Percentiles rank a stretch among this genome's conserved stretches.
These are phyloP conservation scores for Backusella sp. DNA, from an alignment of 192 early-diverging fungal species.

Conservation along the genomic window DNA sequence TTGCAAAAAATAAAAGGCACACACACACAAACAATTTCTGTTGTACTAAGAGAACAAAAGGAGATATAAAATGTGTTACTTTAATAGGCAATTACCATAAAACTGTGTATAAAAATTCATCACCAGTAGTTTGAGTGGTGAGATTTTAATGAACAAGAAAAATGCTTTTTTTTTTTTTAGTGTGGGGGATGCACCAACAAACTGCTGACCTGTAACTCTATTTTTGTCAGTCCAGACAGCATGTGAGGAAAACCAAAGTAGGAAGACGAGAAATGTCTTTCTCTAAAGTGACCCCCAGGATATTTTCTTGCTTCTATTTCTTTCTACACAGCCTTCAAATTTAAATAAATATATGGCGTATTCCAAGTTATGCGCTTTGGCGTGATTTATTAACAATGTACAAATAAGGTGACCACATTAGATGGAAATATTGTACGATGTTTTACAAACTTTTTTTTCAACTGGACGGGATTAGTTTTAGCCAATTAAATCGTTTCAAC, in stretches of 20 bases:
- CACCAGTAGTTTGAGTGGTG: background rate
- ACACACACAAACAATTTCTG: background rate
- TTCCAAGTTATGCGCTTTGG: background rate
- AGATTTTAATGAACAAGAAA: background rate
- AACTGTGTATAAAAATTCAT: background rate
- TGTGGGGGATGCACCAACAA: background rate
- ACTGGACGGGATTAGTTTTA: background rate
- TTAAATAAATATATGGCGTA: background rate
- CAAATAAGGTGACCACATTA: background rate
- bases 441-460: background rate
- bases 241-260: background rate
- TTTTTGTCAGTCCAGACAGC: background rate
- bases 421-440: background rate
- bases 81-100: background rate
- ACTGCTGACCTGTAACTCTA: background rate
- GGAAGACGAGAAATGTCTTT: background rate
- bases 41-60: slow-evolving; percentile 2
- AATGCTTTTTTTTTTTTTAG: background rate
- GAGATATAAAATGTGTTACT: background rate
- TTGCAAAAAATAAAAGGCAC: background rate
- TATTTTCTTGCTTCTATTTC: background rate
- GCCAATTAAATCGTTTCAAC: background rate
- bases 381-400: background rate
- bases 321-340: background rate
- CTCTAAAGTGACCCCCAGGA: background rate